These are phyloP conservation scores for Stygiomarasmius scandens DNA, from an alignment of 1,284 basidiomycete genomes.

Conservation along the genomic window DNA sequence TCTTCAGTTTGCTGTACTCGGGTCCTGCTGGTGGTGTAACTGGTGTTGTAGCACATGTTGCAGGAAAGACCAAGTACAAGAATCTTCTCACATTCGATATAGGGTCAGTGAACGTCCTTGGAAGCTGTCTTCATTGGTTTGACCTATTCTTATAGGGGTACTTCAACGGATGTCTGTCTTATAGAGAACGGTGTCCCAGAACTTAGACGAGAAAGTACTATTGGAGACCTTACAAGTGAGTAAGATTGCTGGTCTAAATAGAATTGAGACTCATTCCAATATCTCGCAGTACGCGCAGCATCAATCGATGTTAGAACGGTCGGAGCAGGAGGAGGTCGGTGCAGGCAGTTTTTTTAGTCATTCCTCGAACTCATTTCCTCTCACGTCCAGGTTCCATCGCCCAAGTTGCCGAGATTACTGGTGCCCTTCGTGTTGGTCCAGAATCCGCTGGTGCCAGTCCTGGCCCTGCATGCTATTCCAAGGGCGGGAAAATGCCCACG, in stretches of 20 bases:
- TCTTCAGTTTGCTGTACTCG: slow-evolving; percentile 10
- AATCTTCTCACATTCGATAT: slow-evolving; percentile 34
- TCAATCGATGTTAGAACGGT: slow-evolving; percentile 34
- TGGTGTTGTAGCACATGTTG: slow-evolving; percentile 28
- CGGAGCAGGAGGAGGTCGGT: slow-evolving; percentile 31
- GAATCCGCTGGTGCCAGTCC: slow-evolving; percentile 31
- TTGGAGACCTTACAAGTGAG: slow-evolving; percentile 27
- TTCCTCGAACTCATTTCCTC: background rate
- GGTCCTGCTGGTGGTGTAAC: slow-evolving; percentile 32
- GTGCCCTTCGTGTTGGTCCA: slow-evolving; percentile 33
- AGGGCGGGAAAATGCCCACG: slow-evolving; percentile 28
- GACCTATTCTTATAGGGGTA: background rate
- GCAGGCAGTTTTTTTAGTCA: background rate
- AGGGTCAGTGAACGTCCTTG: slow-evolving; percentile 18
- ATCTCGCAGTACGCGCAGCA: slow-evolving; percentile 25
- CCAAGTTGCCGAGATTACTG: slow-evolving; percentile 28
- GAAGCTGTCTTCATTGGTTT: background rate
- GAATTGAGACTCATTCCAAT: background rate
- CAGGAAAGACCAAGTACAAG: slow-evolving; percentile 27
- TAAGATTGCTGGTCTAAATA: background rate
- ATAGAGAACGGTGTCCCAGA: slow-evolving; percentile 30
- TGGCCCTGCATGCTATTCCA: slow-evolving; percentile 31
- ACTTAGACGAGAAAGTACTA: slow-evolving; percentile 25
- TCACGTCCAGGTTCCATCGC: slow-evolving; percentile 22
- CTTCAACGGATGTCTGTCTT: slow-evolving; percentile 26